Conservation (phyloP, 1,139 yeast species). For the Nakaseomyces nivariensis region DNA sequence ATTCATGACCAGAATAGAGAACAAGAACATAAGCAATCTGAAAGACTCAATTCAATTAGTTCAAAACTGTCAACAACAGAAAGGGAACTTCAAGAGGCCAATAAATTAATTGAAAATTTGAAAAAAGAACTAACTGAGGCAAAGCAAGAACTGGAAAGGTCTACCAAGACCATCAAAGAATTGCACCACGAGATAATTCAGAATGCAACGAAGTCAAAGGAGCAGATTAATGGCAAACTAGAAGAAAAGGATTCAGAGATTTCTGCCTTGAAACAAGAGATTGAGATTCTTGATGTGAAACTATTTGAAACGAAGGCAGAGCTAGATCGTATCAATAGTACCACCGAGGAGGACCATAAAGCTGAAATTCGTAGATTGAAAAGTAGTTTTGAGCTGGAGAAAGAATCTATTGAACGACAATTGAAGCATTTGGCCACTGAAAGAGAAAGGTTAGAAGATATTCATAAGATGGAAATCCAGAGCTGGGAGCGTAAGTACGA, state of each 20-base stretch:
- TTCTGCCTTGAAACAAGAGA: constrained; percentile 5
- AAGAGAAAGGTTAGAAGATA: background rate
- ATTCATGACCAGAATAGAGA: constrained; percentile 16
- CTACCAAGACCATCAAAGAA: background rate
- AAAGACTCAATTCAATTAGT: background rate
- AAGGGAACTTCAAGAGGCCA: constrained; percentile 23
- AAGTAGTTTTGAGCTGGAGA: constrained; percentile 8
- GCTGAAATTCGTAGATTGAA: constrained; percentile 11
- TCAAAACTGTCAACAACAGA: constrained; percentile 17
- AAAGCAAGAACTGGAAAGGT: background rate
- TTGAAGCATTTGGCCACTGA: background rate
- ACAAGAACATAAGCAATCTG: constrained; percentile 2
- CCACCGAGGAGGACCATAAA: constrained; percentile 7
- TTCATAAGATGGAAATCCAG: constrained; percentile 3
- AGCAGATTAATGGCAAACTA: background rate
- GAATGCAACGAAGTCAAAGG: constrained; percentile 9
- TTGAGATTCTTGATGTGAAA: constrained; percentile 4
- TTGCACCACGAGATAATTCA: constrained; percentile 6
- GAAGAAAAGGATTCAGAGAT: background rate
- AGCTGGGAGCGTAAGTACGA: constrained; percentile 1
- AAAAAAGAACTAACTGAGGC: constrained; percentile 17
- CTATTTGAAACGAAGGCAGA: background rate
- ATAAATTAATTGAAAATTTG: constrained; percentile 11
- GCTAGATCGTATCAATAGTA: constrained; percentile 5
- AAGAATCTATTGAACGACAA: background rate